phyloP scores from a whole-genome alignment of 371 early-diverging fungal genomes.

The Actinomucor elegans region DNA sequence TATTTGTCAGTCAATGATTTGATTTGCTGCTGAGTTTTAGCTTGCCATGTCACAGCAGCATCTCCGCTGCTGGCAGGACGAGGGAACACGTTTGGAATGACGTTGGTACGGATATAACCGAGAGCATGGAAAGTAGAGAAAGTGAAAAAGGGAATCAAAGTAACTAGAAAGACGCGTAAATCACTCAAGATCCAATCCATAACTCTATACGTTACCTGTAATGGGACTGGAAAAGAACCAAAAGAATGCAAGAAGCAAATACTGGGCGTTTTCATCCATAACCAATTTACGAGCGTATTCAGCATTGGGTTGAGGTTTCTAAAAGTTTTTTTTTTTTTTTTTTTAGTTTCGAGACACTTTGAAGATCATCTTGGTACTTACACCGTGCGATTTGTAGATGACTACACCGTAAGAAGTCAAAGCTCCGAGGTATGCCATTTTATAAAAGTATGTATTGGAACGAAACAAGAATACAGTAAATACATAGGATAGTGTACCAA shows the following conservation, averaged over 20 bases:
- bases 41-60: slow-evolving; percentile 35
- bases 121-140: slow-evolving; percentile 86
- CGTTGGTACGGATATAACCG: slow-evolving; percentile 73
- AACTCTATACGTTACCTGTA: slow-evolving; percentile 48
- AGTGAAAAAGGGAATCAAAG: slow-evolving; percentile 80
- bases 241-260: slow-evolving; percentile 75
- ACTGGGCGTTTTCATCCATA: slow-evolving; percentile 89
- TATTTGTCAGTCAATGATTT: slow-evolving; percentile 69
- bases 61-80: slow-evolving; percentile 34
- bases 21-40: slow-evolving; percentile 56
- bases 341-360: too few relatives aligned
- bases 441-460: slow-evolving; percentile 43
- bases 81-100: slow-evolving; percentile 76
- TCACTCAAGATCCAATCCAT: not conserved
- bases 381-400: slow-evolving; percentile 83
- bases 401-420: slow-evolving; percentile 83
- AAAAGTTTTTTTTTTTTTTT: slow-evolving; percentile 3
- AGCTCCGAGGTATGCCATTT: slow-evolving; percentile 70
- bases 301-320: slow-evolving; percentile 64
- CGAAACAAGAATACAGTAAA: slow-evolving; percentile 37
- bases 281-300: slow-evolving; percentile 69
- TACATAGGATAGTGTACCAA: slow-evolving; percentile 33
- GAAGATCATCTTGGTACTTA: too few relatives aligned
- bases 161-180: slow-evolving; percentile 45
- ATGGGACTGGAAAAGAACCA: slow-evolving; percentile 78